Base-by-base conservation (phyloP, 2,329 filamentous ascomycete genomes). In the Xenosphaeropsis pyriputrescens region DNA sequence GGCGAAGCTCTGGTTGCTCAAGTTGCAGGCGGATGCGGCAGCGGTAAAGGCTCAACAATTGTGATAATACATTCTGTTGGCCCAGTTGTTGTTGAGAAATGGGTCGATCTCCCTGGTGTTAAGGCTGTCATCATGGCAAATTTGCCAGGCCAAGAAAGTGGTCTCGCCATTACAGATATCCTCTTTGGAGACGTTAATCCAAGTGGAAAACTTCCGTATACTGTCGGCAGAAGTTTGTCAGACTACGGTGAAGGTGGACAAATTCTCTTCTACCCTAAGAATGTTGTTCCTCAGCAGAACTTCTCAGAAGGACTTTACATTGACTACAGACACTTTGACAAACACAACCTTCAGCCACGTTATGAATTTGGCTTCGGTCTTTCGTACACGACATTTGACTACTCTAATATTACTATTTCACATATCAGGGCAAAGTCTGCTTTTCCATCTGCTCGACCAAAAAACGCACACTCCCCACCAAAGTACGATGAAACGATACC, bases 241-340 rank as follows among this genome's bases (percentile, higher is more conserved):
- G 85, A 94, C 54, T 91, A 91, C 47, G 88, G 88, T 0, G 70
- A 75, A 1, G 74, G 71, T 13, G 80, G 69, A 14, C 69, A 79
- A 50, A 65, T 91, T 30, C 63, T 86, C 45, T 84, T 79, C 50
- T 62, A 74, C 35, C 72, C 80, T 0, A 81, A 84, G 46, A 72
- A 68, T 13, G 61, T 82, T 3, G 64, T 79, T 1, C 84, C 85
- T 0, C 85, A 93, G 52, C 84, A 93, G 47, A 77, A 85, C 45
- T 93, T 91, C 54, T 69, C 67, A 1, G 85, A 94, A 52, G 85
- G 85, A 0, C 60, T 94, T 0, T 88, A 88, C 52, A 77, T 93
- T 47, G 89, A 95, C 62, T 94, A 95, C 60, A 78, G 86, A 11
- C 73, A 88, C 57, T 88, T 95, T 48, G 86, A 94, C 63, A 83